Evolutionary conservation across 1,139 yeast genomes (phyloP), one percentile per base, ranked within the genome.

Genomic region (Scheffersomyces lignicola): DNA sequence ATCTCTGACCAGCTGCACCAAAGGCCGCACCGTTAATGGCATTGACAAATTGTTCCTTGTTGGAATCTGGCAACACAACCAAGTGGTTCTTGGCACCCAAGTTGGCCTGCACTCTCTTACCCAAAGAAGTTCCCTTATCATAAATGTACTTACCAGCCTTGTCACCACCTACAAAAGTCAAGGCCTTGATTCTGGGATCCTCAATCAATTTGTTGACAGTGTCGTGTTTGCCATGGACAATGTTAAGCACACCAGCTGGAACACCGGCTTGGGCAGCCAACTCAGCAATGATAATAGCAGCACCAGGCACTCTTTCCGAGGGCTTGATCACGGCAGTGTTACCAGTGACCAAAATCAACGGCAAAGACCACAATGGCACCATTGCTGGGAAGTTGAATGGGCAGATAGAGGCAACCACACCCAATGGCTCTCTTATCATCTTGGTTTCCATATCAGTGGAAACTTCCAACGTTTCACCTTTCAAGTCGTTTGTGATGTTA

Each of bases 1-100:
- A 83, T 58, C 92, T 76, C 65, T 83, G 90, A 40, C 92, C 92
- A 23, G 90, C 90, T 41, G 92, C 92, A 27, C 92, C 92, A 51
- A 84, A 83, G 15, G 88, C 87, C 29, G 92, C 89, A 31, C 90
- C 90, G 37, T 71, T 80, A 29, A 83, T 63, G 18, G 87, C 82
- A 54, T 79, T 80, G 45, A 83, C 62, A 39, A 85, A 79, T 46
- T 79, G 84, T 43, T 64, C 60, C 57, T 78, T 79, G 62, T 80
- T 75, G 22, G 90, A 88, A 51, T 83, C 90, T 7, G 89, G 89
- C 45, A 80, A 70, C 21, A 82, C 77, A 35, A 83, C 78, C 55
- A 83, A 78, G 58, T 83, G 90, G 65, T 83, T 83, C 62, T 83
- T 83, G 31, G 90, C 90, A 23, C 89, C 90, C 52, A 83, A 65